phyloP scores from a whole-genome alignment of 768 basidiomycete genomes.

The Naganishia vishniacii region DNA sequence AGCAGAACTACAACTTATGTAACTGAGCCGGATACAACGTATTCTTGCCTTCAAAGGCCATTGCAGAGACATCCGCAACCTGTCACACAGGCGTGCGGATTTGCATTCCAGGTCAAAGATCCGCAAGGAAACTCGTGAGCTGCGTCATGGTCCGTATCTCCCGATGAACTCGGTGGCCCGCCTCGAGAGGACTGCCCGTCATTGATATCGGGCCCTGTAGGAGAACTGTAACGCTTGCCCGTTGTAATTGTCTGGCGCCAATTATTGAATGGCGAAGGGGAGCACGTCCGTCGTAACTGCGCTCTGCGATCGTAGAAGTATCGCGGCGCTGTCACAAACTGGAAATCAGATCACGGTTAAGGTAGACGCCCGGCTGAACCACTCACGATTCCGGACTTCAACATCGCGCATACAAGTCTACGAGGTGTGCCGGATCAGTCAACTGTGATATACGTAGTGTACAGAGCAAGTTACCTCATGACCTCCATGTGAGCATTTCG shows the following conservation, averaged over 20 bases:
- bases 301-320: slow-evolving; percentile 5
- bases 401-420: slow-evolving; percentile 10
- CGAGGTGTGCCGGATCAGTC: not conserved
- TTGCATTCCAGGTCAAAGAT: slow-evolving; percentile 3
- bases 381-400: slow-evolving; percentile 14
- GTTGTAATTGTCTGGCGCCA: slow-evolving; percentile 5
- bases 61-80: slow-evolving; percentile 22
- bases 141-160: not conserved
- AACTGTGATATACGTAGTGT: not conserved
- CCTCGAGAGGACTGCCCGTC: not conserved
- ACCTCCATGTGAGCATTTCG: slow-evolving; percentile 20
- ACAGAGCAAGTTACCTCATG: slow-evolving; percentile 8
- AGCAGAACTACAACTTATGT: not conserved
- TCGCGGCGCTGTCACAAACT: not conserved
- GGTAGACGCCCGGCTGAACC: no score
- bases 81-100: slow-evolving; percentile 2
- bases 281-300: not conserved
- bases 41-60: not conserved
- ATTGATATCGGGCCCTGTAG: not conserved
- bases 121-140: not conserved
- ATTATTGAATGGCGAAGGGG: slow-evolving; percentile 8
- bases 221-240: slow-evolving; percentile 15
- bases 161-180: slow-evolving; percentile 3
- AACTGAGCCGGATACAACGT: not conserved
- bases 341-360: not conserved